Base-by-base conservation (phyloP, 2,329 filamentous ascomycete genomes). In the Alternaria atra region DNA sequence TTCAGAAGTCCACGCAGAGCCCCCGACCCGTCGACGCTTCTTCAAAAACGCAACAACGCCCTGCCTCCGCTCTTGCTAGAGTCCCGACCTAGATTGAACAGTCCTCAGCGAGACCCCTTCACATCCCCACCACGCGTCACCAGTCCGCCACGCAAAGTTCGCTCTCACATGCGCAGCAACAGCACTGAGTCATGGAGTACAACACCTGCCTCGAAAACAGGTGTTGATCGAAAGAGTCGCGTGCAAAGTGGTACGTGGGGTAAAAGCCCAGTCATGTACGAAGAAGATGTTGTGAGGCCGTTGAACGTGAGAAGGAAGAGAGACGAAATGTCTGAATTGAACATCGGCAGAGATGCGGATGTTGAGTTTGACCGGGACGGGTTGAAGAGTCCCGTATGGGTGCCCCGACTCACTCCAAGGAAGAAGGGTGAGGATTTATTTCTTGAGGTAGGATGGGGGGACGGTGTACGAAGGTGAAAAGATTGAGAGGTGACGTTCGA, bases 361-460 rank as follows among this genome's bases (percentile, higher is more conserved):
- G 47, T 63, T 9, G 63, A 65, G 17, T 65, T 63, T 6, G 69
- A 69, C 23, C 61, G 65, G 58, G 60, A 70, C 4, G 67, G 66
- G 12, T 54, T 79, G 35, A 76, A 73, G 54, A 79, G 77, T 56
- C 87, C 87, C 0, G 83, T 83, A 1, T 90, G 88, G 87, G 81
- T 88, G 66, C 89, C 89, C 3, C 85, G 84, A 66, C 71, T 92
- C 68, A 92, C 90, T 46, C 90, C 90, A 3, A 89, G 87, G 58
- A 80, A 88, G 61, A 83, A 87, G 50, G 90, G 90, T 0, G 86
- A 89, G 27, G 89, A 91, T 72, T 71, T 92, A 60, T 89, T 85
- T 40, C 71, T 84, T 43, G 74, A 73, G 34, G 82, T 84, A 40
- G 68, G 68, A 7, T 72, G 70, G 58, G 56, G 68, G 53, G 65